A percentile compares a stretch with the other conserved stretches of the same genome.
These are phyloP conservation scores for Penicillium steckii DNA, from an alignment of 495 filamentous ascomycete genomes.

Conservation along the genomic window DNA sequence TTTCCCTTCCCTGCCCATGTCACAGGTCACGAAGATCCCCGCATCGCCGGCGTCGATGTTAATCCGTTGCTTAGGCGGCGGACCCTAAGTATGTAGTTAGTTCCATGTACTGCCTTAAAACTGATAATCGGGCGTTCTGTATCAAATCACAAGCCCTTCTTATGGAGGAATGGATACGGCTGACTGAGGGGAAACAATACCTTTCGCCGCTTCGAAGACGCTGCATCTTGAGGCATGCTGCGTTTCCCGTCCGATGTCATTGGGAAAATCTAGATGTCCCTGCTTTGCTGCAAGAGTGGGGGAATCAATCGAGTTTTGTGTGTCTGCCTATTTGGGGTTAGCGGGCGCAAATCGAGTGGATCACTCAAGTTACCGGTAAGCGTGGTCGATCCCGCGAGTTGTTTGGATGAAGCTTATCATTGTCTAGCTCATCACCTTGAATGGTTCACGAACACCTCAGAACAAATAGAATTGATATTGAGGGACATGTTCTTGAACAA, in stretches of 20 bases:
- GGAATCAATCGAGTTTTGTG: constrained; percentile 15
- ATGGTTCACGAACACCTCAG: too few species aligned
- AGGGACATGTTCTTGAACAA: too few species aligned
- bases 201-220: constrained; percentile 37
- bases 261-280: neutral
- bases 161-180: neutral
- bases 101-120: constrained; percentile 1
- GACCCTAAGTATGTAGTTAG: constrained; percentile 26
- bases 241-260: constrained; percentile 33
- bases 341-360: constrained; percentile 9
- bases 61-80: constrained; percentile 26
- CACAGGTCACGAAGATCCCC: constrained; percentile 89
- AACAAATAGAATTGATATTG: too few species aligned
- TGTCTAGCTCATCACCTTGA: too few species aligned
- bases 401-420: constrained; percentile 3
- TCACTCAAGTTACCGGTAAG: too few species aligned
- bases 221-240: constrained; percentile 29
- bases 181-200: constrained; percentile 16
- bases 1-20: constrained; percentile 74
- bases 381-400: neutral
- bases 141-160: neutral
- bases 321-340: constrained; percentile 16
- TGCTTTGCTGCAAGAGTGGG: constrained; percentile 4
- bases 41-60: constrained; percentile 70
- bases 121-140: neutral